phyloP scores from a whole-genome alignment of 148 eudicot genomes.

The Euryodendron excelsum region DNA sequence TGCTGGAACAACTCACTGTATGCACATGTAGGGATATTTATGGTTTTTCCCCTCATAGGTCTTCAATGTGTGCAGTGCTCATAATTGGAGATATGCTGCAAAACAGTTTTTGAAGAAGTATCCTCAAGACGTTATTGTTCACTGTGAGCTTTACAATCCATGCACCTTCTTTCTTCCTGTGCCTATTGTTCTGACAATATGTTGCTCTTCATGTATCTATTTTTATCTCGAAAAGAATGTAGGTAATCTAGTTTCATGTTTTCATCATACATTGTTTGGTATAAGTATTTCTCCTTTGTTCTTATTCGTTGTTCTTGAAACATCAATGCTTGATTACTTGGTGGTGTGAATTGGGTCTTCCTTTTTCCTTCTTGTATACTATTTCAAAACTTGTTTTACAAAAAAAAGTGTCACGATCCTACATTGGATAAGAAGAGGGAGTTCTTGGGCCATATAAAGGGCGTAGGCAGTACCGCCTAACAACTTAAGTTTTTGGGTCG shows the following conservation, averaged over 20 bases:
- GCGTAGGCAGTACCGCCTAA: too few species aligned
- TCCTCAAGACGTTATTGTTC: slow-evolving; percentile 73
- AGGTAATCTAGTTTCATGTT: background rate
- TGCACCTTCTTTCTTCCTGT: background rate
- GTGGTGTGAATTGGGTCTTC: background rate
- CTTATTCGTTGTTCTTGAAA: background rate
- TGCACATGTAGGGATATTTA: background rate
- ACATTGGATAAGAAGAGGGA: too few species aligned
- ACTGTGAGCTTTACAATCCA: slow-evolving; percentile 49
- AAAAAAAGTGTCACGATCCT: too few species aligned
- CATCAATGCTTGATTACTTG: background rate
- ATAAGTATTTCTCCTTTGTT: background rate
- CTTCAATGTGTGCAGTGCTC: slow-evolving; percentile 46
- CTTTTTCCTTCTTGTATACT: background rate
- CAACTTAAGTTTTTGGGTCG: too few species aligned
- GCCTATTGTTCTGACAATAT: background rate
- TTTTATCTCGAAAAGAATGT: background rate
- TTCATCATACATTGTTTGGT: background rate
- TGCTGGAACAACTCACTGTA: background rate
- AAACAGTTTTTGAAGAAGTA: slow-evolving; percentile 76
- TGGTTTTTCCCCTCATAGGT: background rate
- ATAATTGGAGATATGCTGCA: slow-evolving; percentile 89
- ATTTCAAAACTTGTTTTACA: background rate
- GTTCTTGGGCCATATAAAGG: too few species aligned
- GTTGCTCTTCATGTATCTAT: background rate